A percentile compares a stretch with the other conserved stretches of the same genome.
phyloP scores from a whole-genome alignment of 495 filamentous ascomycete species.

The Xylaria flabelliformis region DNA sequence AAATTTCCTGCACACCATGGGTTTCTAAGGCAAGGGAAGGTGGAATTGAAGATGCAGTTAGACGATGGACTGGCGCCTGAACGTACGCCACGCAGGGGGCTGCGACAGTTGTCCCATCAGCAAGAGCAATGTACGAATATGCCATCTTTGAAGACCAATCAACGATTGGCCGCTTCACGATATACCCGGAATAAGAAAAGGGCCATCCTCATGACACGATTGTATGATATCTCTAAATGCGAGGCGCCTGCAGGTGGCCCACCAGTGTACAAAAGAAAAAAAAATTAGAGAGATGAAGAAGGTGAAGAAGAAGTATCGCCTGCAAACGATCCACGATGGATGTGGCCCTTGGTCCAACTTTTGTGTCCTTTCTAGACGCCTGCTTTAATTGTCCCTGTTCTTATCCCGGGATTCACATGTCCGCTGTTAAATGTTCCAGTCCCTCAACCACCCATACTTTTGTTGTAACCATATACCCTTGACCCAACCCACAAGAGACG shows the following conservation, averaged over 20 bases:
- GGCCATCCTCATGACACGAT: not conserved
- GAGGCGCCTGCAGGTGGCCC: constrained; percentile 9
- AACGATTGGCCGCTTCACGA: not conserved
- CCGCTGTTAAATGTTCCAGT: not conserved
- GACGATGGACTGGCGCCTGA: not conserved
- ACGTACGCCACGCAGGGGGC: not conserved
- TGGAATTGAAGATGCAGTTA: not conserved
- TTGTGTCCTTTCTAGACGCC: constrained; percentile 28
- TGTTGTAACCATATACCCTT: not conserved
- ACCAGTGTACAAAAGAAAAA: constrained; percentile 15
- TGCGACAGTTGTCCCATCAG: not conserved
- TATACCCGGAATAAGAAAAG: not conserved
- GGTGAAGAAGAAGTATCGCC: not conserved
- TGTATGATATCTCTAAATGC: constrained; percentile 28
- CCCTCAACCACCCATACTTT: not conserved
- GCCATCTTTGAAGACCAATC: not conserved
- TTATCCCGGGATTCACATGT: not conserved
- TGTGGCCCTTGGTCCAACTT: constrained; percentile 19
- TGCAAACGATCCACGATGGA: constrained; percentile 1
- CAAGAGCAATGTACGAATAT: constrained; percentile 17
- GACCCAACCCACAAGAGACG: not conserved
- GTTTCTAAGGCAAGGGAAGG: constrained; percentile 29
- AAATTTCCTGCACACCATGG: constrained; percentile 31
- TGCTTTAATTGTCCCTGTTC: constrained; percentile 18
- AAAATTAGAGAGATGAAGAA: constrained; percentile 11